Base-by-base conservation (phyloP, 2,329 filamentous ascomycete genomes). In the Aspergillus novoparasiticus region DNA sequence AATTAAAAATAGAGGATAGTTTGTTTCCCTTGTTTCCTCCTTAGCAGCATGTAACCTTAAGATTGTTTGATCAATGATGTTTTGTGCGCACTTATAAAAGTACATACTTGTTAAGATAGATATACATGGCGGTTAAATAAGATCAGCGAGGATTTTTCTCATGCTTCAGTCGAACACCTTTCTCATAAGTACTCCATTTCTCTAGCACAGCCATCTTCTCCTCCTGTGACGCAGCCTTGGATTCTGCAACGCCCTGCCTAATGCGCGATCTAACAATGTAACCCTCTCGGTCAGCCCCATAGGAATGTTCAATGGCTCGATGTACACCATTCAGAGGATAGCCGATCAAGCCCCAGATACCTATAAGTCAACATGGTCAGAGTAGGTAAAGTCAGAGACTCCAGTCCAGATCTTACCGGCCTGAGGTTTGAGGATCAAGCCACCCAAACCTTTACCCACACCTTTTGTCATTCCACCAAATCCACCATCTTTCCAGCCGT, bases 261-360 rank as follows among this genome's bases (percentile, higher is more conserved):
- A 66, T 66, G 4, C 64, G 58, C 23, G 61, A 66, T 4, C 26
- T 23, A 10, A 66, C 61, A 8, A 66, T 46, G 58, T 61, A 66
- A 2, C 41, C 45, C 30, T 58, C 19, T n/a, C 64, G 59, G 28
- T 64, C 34, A 1, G 43, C 23, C 2, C 64, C 64, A 59, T 64
- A 66, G 1, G 61, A 64, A 23, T 53, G 51, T 23, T 64, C 64
- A 28, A 66, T 66, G 2, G 50, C 23, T 14, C 61, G 61, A 32
- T 59, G 59, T 9, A 64, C 45, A 10, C 64, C 64, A 23, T 58
- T 55, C 6, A 67, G 36, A 1, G 65, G 65, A 26, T 67, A 67
- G 26, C 65, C 65, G 19, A 65, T 36, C 23, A 67, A 26, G 1
- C 65, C 65, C 63, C 63, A 67, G 28, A 67, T 26, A 16, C 65